Percentiles rank a stretch among this genome's conserved stretches.
phyloP scores from a whole-genome alignment of 1,284 basidiomycete genomes.

The Trichosporon sp. region DNA sequence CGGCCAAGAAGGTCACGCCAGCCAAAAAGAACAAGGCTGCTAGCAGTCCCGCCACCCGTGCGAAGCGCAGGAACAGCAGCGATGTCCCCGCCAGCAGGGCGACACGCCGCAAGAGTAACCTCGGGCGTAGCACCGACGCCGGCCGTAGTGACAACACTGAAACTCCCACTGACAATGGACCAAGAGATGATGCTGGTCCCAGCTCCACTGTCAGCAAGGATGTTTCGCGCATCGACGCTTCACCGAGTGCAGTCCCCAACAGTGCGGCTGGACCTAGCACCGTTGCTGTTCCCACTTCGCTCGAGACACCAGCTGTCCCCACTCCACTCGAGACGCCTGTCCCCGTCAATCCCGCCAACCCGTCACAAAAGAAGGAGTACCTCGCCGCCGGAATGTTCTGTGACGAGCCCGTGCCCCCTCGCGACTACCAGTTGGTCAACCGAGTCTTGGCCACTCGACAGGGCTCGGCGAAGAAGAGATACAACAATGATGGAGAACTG shows the following conservation, averaged over 20 bases:
- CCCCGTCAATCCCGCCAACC: conserved; percentile 22
- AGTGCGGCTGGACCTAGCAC: background rate
- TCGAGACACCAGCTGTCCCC: background rate
- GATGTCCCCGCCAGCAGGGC: background rate
- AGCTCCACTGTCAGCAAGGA: background rate
- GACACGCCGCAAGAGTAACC: conserved; percentile 9
- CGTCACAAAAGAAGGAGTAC: conserved; percentile 42
- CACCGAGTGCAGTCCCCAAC: background rate
- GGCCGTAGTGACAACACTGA: background rate
- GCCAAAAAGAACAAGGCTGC: background rate
- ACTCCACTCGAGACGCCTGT: background rate
- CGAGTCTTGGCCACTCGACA: conserved; percentile 33
- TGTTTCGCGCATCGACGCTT: background rate
- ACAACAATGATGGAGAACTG: background rate
- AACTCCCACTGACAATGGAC: background rate
- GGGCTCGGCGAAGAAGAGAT: background rate
- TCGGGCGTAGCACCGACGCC: background rate
- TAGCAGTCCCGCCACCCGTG: background rate
- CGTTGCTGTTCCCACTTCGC: background rate
- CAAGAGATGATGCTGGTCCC: background rate
- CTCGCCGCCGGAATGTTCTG: conserved; percentile 50
- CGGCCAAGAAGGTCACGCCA: background rate
- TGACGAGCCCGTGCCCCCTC: conserved; percentile 41
- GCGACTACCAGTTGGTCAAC: conserved; percentile 39
- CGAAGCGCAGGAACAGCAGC: background rate